Base-by-base conservation (phyloP, 176 grass and related monocot genomes). In the Juncus effusus region DNA sequence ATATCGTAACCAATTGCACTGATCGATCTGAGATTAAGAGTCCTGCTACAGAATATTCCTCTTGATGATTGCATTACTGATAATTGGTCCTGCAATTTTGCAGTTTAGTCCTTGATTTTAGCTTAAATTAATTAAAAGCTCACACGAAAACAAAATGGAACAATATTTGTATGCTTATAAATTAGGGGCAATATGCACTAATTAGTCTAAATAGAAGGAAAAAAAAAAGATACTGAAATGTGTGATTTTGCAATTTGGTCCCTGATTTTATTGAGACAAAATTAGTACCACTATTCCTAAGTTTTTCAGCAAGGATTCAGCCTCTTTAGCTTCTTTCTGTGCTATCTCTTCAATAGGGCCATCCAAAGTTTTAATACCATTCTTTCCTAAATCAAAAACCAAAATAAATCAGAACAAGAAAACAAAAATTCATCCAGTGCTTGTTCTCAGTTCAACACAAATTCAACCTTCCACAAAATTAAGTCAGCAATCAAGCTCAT, bases 331-430 rank as follows among this genome's bases (percentile, higher is more conserved):
- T 76, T 96, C 92, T 84, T 85, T 76, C 76, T 73, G 75, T 12
- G 92, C 92, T 79, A 96, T 88, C 79, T 96, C 82, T 86, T 91
- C 92, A 78, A 96, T 96, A 42, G 84, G 87, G 41, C 92, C 92
- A 59, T 87, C 81, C 63, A 96, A 58, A 60, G 77, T 72, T 35
- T 80, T 69, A 44, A 67, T 56, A 19, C 70, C 82, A 72, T 88
- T 74, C 67, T 76, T 75, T 82, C 66, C 87, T 88, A 76, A 79
- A 84, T 56, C 7, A 12, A 76, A 16, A 53, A 68, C 36, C 3
- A 13, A n/a, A 13, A 12, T 45, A 2, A 68, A 67, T 4, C 9
- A 11, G 11, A 12, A 3, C 47, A 65, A 2, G 47, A 65, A 41
- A 65, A 13, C 13, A 64, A 1, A 64, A 64, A 14, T 63, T 42